These are phyloP conservation scores for Petunia axillaris DNA, from an alignment of 257 asterid genomes.

Conservation along the genomic window DNA sequence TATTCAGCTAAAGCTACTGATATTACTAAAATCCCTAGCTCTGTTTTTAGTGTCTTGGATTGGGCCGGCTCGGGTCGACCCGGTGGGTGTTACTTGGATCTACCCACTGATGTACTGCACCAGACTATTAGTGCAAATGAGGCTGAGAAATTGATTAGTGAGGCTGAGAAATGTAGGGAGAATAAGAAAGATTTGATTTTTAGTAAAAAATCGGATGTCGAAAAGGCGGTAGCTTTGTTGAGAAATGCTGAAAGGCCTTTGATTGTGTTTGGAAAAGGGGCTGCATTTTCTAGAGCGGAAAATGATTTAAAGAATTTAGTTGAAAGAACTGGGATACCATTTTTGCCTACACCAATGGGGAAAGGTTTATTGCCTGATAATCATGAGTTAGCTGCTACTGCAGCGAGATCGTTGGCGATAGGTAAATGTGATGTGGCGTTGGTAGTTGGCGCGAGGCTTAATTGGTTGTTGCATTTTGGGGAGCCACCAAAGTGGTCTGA, in stretches of 20 bases:
- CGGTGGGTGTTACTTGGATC: slow-evolving; percentile 83
- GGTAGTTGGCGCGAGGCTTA: slow-evolving; percentile 86
- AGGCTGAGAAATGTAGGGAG: slow-evolving; percentile 50
- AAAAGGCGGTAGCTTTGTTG: slow-evolving; percentile 67
- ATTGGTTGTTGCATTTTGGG: slow-evolving; percentile 91
- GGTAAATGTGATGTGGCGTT: slow-evolving; percentile 89
- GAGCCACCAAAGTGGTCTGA: slow-evolving; percentile 91
- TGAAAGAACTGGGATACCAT: slow-evolving; percentile 79
- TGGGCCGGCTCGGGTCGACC: slow-evolving; percentile 67
- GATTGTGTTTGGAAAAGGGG: slow-evolving; percentile 92
- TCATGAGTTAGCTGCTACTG: slow-evolving; percentile 87
- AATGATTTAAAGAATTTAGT: slow-evolving; percentile 56
- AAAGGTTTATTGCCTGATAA: slow-evolving; percentile 77
- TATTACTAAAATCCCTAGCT: slow-evolving; percentile 53
- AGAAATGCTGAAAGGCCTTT: slow-evolving; percentile 83
- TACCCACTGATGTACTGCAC: slow-evolving; percentile 81
- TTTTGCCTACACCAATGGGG: slow-evolving; percentile 94
- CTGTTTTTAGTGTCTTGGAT: slow-evolving; percentile 69
- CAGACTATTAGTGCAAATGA: slow-evolving; percentile 57
- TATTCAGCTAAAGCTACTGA: slow-evolving; percentile 75
- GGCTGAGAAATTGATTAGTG: slow-evolving; percentile 59
- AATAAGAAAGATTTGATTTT: slow-evolving; percentile 39
- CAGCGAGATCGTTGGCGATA: slow-evolving; percentile 84
- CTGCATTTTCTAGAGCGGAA: slow-evolving; percentile 76
- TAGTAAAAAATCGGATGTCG: slow-evolving; percentile 43